A percentile compares a stretch with the other conserved stretches of the same genome.
Evolutionary conservation across 2,329 filamentous ascomycete species (phyloP).

Genomic region (Sordariomycetes sp.): DNA sequence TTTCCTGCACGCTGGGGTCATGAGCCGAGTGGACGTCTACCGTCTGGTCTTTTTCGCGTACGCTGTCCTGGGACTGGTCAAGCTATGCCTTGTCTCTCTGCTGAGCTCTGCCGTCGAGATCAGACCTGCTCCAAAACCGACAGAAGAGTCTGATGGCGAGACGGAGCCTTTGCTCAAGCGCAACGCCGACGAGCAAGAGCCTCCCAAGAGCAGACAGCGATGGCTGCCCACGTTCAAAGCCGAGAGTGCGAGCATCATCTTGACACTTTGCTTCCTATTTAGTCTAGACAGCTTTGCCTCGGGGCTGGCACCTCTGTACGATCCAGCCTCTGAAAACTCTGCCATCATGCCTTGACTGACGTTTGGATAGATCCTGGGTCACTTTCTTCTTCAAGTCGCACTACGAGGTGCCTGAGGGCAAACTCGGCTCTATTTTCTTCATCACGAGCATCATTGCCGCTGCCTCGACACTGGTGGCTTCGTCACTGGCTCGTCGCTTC

Average conservation of each 20-base stretch:
- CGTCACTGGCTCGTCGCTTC: constrained; percentile 43
- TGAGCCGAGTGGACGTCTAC: constrained; percentile 38
- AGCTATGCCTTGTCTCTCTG: constrained; percentile 40
- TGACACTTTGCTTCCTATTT: constrained; percentile 58
- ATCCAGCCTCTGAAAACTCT: constrained; percentile 5
- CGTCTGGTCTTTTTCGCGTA: constrained; percentile 49
- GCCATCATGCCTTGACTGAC: constrained; percentile 11
- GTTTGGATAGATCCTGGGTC: constrained; percentile 45
- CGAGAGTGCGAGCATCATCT: constrained; percentile 42
- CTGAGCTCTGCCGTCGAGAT: constrained; percentile 38
- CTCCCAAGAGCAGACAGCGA: background rate
- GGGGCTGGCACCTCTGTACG: constrained; percentile 56
- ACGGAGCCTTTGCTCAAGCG: constrained; percentile 15
- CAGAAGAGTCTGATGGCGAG: constrained; percentile 6
- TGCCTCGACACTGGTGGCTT: constrained; percentile 40
- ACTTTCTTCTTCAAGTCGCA: constrained; percentile 45
- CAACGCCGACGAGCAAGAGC: background rate
- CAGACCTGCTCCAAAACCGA: constrained; percentile 7
- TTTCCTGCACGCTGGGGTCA: constrained; percentile 31
- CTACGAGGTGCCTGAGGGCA: constrained; percentile 36
- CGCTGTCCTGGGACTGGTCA: constrained; percentile 45
- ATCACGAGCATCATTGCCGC: constrained; percentile 41
- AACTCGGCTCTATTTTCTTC: constrained; percentile 46
- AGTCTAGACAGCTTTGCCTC: constrained; percentile 61
- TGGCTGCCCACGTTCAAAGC: constrained; percentile 49